phyloP scores from a whole-genome alignment of 768 basidiomycete genomes.

The Scleroderma citrinum region DNA sequence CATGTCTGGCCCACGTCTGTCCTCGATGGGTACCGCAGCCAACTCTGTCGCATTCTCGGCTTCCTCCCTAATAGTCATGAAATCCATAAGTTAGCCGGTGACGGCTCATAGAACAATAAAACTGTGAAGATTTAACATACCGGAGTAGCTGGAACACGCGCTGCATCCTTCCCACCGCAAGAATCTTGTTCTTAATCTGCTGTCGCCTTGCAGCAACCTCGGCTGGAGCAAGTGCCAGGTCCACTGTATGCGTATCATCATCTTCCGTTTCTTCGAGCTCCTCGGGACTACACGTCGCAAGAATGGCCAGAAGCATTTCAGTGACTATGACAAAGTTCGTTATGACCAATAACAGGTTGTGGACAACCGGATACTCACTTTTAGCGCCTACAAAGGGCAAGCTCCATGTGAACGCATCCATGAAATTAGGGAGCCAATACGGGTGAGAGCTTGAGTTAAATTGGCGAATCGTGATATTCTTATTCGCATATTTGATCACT shows the following conservation, averaged over 20 bases:
- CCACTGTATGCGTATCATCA: constrained; percentile 21
- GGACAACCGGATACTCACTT: constrained; percentile 50
- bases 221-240: constrained; percentile 29
- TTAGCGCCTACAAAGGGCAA: constrained; percentile 96
- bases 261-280: constrained; percentile 72
- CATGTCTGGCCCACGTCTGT: constrained; percentile 42
- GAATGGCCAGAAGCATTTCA: constrained; percentile 94
- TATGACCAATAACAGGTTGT: background rate
- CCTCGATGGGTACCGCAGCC: constrained; percentile 29
- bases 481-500: constrained; percentile 95
- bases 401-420: constrained; percentile 99
- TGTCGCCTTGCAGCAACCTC: constrained; percentile 54
- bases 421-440: constrained; percentile 97
- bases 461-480: constrained; percentile 93
- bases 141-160: constrained; percentile 84
- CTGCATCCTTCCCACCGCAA: constrained; percentile 89
- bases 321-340: constrained; percentile 53
- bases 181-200: constrained; percentile 89
- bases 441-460: constrained; percentile 77
- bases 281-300: constrained; percentile 90
- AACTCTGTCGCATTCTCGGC: constrained; percentile 75
- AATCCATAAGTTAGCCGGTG: background rate
- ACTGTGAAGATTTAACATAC: constrained; percentile 38
- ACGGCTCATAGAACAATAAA: background rate
- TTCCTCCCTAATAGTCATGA: constrained; percentile 52